Evolutionary conservation across 495 filamentous ascomycete species (phyloP).

Genomic region (Halenospora varia): DNA sequence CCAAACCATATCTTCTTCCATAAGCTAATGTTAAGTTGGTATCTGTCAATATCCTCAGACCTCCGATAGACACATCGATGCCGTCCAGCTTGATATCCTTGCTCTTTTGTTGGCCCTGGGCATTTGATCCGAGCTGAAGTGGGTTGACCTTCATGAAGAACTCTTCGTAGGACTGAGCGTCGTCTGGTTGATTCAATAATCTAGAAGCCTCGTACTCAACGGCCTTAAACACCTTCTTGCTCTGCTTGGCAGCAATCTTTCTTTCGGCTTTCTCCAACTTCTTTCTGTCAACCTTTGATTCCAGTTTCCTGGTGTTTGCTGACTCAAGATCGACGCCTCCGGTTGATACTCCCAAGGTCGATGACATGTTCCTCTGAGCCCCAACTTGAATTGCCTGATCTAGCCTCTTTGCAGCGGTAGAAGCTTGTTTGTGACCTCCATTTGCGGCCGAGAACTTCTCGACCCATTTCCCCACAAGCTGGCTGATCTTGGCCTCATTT

Average conservation of each 20-base stretch:
- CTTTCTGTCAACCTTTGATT: constrained; percentile 96
- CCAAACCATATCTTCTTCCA: constrained; percentile 91
- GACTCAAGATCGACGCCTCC: constrained; percentile 89
- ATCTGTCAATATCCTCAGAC: constrained; percentile 83
- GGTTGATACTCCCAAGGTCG: constrained; percentile 83
- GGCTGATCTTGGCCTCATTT: constrained; percentile 72
- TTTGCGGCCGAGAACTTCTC: constrained; percentile 68
- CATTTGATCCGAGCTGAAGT: constrained; percentile 71
- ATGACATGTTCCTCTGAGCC: constrained; percentile 90
- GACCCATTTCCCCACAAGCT: constrained; percentile 88
- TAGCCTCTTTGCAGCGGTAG: constrained; percentile 74
- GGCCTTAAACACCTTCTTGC: constrained; percentile 95
- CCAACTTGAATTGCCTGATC: constrained; percentile 96
- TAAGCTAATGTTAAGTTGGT: constrained; percentile 87
- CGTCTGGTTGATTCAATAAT: constrained; percentile 75
- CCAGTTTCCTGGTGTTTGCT: constrained; percentile 84
- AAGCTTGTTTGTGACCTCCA: constrained; percentile 62
- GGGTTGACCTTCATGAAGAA: constrained; percentile 99
- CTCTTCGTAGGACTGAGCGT: constrained; percentile 94
- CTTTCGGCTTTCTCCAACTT: constrained; percentile 98
- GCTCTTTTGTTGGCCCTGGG: constrained; percentile 70
- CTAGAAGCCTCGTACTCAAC: constrained; percentile 96
- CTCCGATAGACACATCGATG: constrained; percentile 89
- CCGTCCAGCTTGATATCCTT: constrained; percentile 99
- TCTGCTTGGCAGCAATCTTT: constrained; percentile 98